Evolutionary conservation across 1,139 yeast species (phyloP).

Genomic region (Pichia sp.): DNA sequence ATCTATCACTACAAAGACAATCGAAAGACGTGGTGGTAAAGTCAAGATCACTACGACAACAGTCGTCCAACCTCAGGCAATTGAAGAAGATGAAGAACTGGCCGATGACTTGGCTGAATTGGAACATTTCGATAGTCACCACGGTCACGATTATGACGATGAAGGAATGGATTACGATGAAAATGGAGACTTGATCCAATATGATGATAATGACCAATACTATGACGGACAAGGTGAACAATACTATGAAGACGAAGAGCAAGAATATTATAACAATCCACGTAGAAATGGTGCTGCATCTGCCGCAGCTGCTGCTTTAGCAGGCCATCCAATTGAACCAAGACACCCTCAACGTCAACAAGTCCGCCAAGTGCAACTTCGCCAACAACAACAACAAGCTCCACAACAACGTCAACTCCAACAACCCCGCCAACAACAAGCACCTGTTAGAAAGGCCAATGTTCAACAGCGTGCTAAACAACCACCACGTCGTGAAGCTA

Average conservation of each 20-base stretch:
- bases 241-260: background rate
- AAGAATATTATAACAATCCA: slow-evolving; percentile 4
- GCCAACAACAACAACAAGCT: background rate
- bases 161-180: slow-evolving; percentile 3
- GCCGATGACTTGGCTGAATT: slow-evolving; percentile 22
- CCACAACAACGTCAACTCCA: background rate
- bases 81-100: slow-evolving; percentile 19
- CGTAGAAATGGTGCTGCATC: slow-evolving; percentile 13
- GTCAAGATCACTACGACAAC: slow-evolving; percentile 34
- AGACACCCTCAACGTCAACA: background rate
- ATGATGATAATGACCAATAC: background rate
- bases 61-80: slow-evolving; percentile 16
- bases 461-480: background rate
- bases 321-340: background rate
- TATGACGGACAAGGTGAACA: background rate
- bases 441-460: background rate
- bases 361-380: too few species aligned
- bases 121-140: slow-evolving; percentile 18
- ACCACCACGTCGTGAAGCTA: background rate
- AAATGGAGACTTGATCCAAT: background rate
- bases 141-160: slow-evolving; percentile 3
- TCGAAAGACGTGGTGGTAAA: slow-evolving; percentile 35
- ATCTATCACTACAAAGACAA: slow-evolving; percentile 33
- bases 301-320: slow-evolving; percentile 13
- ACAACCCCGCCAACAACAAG: background rate